phyloP scores from a whole-genome alignment of 2,329 filamentous ascomycete genomes.

The Sporothrix schenckii region DNA sequence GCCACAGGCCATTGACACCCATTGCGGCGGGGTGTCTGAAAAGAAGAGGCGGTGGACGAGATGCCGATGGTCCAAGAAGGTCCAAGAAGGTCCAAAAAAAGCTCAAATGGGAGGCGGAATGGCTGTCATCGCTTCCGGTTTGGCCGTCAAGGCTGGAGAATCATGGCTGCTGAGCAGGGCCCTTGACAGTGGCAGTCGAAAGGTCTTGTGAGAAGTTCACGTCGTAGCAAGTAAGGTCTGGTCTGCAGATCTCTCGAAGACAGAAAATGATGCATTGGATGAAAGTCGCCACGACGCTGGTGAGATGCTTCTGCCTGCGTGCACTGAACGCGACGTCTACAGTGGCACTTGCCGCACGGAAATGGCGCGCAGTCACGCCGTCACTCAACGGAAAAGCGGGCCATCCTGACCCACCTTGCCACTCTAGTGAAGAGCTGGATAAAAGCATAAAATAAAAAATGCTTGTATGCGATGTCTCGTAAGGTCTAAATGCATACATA shows the following conservation, averaged over 20 bases:
- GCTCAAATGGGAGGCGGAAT: not conserved
- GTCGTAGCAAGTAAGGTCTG: not conserved
- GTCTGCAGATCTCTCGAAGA: too few relatives aligned
- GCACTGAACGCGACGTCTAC: constrained; percentile 8
- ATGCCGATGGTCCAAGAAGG: not conserved
- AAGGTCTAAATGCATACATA: not conserved
- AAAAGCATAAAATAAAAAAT: not conserved
- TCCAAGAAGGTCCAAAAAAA: not conserved
- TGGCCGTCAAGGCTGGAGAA: constrained; percentile 7
- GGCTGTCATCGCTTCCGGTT: constrained; percentile 8
- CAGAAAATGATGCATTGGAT: not conserved
- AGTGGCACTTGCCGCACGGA: constrained; percentile 26
- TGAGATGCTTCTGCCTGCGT: not conserved
- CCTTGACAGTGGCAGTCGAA: not conserved
- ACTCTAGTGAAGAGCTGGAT: not conserved
- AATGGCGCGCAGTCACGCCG: constrained; percentile 35
- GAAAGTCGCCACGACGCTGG: constrained; percentile 15
- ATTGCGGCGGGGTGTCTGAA: constrained; percentile 53
- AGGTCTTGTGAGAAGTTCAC: not conserved
- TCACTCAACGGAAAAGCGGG: constrained; percentile 19
- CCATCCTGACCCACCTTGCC: constrained; percentile 10
- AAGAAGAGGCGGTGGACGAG: not conserved
- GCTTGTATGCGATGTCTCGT: not conserved
- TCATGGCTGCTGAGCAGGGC: constrained; percentile 21
- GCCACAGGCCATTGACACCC: constrained; percentile 99